Percentiles rank a stretch among this genome's conserved stretches.
Conservation (phyloP, 306 rosid genomes). For the Alnus rubra region DNA sequence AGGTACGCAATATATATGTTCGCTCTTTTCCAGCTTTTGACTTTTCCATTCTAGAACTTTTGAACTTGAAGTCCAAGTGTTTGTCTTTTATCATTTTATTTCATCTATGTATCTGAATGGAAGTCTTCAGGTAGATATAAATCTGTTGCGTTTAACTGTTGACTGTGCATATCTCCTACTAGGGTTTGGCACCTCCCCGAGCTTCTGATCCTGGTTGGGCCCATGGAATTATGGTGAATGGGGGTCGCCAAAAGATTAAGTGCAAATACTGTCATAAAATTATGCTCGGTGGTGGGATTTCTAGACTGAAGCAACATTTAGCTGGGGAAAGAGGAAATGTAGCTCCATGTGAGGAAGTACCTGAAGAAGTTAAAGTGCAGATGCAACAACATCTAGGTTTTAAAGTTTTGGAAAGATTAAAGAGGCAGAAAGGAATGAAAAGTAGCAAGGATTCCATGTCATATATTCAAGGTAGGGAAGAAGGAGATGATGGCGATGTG, state of each 20-base stretch:
- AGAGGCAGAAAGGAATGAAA: constrained; percentile 31
- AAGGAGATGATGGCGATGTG: constrained; percentile 24
- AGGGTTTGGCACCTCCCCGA: constrained; percentile 41
- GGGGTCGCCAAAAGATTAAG: constrained; percentile 47
- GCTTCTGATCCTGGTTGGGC: constrained; percentile 53
- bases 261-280: constrained; percentile 43
- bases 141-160: not conserved
- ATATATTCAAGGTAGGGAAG: constrained; percentile 24
- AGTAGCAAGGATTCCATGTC: constrained; percentile 28
- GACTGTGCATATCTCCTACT: not conserved
- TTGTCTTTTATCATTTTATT: not conserved
- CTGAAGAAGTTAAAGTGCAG: constrained; percentile 47
- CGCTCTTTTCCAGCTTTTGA: not conserved
- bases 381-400: constrained; percentile 44
- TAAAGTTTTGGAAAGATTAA: constrained; percentile 38
- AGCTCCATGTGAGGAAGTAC: constrained; percentile 48
- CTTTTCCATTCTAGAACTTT: not conserved
- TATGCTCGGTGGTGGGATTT: constrained; percentile 49
- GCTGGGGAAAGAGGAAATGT: constrained; percentile 55
- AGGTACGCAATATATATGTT: constrained; percentile 19
- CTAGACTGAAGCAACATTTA: constrained; percentile 47
- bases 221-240: constrained; percentile 52
- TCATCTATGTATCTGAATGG: not conserved
- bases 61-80: not conserved
- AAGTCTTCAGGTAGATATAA: not conserved